phyloP scores from a whole-genome alignment of 441 rosid genomes.

The Caryocar brasiliense region DNA sequence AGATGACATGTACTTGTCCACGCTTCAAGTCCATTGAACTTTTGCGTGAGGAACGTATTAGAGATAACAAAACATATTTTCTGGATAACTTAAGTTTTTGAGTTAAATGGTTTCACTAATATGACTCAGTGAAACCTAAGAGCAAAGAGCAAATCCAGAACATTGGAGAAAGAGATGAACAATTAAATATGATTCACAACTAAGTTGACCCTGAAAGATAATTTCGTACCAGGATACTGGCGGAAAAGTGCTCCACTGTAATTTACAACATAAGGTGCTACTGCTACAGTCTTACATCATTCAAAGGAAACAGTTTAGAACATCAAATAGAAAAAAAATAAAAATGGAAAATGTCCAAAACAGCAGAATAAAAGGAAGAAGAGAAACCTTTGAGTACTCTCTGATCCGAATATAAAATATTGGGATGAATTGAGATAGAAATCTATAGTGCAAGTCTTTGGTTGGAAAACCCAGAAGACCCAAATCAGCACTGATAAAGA shows the following conservation, averaged over 20 bases:
- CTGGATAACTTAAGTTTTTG: too few species aligned
- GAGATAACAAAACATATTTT: too few species aligned
- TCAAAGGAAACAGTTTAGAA: constrained; percentile 18
- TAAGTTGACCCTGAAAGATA: not conserved
- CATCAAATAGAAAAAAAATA: constrained; percentile 8
- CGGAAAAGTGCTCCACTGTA: constrained; percentile 88
- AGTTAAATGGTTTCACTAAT: too few species aligned
- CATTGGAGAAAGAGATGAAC: not conserved
- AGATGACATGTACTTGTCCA: too few species aligned
- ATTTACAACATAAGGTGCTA: constrained; percentile 76
- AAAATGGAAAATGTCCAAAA: not conserved
- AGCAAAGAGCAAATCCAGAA: not conserved
- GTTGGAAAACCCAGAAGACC: constrained; percentile 84
- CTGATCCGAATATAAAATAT: constrained; percentile 77
- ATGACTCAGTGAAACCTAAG: too few species aligned
- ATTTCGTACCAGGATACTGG: constrained; percentile 67
- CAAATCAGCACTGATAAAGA: constrained; percentile 73
- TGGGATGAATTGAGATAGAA: constrained; percentile 79
- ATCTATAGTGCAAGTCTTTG: constrained; percentile 86
- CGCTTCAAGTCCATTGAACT: too few species aligned
- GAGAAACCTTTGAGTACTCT: constrained; percentile 84
- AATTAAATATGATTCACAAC: not conserved
- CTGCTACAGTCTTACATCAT: constrained; percentile 68
- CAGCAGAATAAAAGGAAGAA: constrained; percentile 8
- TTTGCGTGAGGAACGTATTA: too few species aligned